Evolutionary conservation across 441 rosid genomes (phyloP).

Genomic region (Populus trichocarpa): DNA sequence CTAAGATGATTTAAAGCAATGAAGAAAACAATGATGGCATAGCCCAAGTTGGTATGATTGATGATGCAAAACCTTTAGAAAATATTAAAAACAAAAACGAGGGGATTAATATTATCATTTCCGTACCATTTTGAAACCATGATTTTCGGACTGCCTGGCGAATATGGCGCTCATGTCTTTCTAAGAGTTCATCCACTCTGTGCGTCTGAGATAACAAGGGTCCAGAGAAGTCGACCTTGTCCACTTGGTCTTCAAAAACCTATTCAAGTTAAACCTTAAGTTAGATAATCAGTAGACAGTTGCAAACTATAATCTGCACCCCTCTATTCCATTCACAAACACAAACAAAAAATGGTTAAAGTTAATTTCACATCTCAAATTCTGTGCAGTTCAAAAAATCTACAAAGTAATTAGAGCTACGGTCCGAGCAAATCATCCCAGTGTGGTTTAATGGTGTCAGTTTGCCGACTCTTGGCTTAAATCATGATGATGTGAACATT

Average conservation of each 20-base stretch:
- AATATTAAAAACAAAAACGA: not conserved
- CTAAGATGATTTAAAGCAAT: not conserved
- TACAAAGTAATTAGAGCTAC: not conserved
- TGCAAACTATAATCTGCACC: not conserved
- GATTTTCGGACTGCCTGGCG: constrained; percentile 88
- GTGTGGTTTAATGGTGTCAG: not conserved
- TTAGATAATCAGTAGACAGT: constrained; percentile 5
- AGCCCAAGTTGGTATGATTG: not conserved
- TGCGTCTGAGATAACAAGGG: constrained; percentile 75
- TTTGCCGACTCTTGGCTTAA: not conserved
- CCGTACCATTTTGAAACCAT: constrained; percentile 84
- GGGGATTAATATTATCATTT: not conserved
- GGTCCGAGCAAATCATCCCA: not conserved
- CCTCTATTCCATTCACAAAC: not conserved
- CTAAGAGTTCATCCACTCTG: constrained; percentile 75
- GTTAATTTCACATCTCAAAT: not conserved
- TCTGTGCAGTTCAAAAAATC: not conserved
- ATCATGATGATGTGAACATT: not conserved
- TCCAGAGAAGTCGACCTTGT: constrained; percentile 82
- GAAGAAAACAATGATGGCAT: not conserved
- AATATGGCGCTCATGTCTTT: constrained; percentile 75
- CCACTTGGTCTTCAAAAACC: constrained; percentile 58
- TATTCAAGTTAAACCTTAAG: constrained; percentile 32
- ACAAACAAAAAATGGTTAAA: not conserved
- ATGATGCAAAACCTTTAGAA: not conserved